Base-by-base conservation (phyloP, 169 alveolate genomes). In the Plasmodium adleri region DNA sequence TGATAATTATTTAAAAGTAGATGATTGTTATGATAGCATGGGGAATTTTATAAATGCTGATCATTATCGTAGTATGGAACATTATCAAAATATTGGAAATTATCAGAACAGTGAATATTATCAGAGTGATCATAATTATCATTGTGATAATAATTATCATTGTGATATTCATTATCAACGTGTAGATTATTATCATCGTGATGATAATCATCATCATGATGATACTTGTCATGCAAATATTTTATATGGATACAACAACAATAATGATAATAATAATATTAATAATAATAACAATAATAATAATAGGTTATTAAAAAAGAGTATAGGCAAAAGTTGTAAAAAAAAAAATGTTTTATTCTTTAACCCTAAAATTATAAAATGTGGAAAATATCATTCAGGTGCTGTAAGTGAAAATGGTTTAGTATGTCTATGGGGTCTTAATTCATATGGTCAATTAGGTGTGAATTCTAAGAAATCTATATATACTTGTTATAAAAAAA, bases 321-420 rank as follows among this genome's bases (percentile, higher is more conserved):
- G 47, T 39, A 39, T 39, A 1, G 47, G 10, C 5, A 39, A 39
- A 39, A 39, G 7, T 39, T 39, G 47, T 9, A 39, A 39, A 39
- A 39, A 39, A 39, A 39, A 39, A 6, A 39, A 39, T 39, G 47
- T 39, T 5, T 39, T 39, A 39, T 45, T 52, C 2, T 62, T 78
- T 50, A 54, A 64, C 60, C 89, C 89, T 8, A 39, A 78, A 43
- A 32, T 12, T 22, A 78, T 78, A 2, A 64, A 54, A 32, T 78
- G 89, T 43, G 89, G 89, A 2, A 78, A 78, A 56, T 78, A 64
- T 26, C 89, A 78, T 26, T 78, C 89, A 7, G 89, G 78, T n/a
- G 76, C 54, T 9, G 80, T 78, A 2, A 78, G 89, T n/a, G 50
- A 78, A 52, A 50, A 63, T n/a, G 89, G 89, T 8, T 66, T 64